Conservation (phyloP, 345 rosid species). For the Murraya paniculata region DNA sequence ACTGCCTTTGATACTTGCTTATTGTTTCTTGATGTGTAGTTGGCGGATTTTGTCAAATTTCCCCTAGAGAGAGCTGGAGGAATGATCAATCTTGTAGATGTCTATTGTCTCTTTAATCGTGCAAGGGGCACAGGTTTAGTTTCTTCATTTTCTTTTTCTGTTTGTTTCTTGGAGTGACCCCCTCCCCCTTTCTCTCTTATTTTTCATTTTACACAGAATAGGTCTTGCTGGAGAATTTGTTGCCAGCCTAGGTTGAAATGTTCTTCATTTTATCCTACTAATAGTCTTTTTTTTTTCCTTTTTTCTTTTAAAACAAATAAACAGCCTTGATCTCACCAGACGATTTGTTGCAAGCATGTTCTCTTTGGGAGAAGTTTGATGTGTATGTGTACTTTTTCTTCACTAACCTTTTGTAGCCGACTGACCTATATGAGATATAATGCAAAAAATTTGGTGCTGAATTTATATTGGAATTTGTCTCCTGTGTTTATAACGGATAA, state of each 20-base stretch:
- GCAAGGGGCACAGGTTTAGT: constrained; percentile 91
- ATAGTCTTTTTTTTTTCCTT: neutral
- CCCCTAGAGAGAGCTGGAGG: constrained; percentile 93
- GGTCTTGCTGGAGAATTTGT: neutral
- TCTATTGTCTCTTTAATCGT: constrained; percentile 90
- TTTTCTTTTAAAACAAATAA: no score
- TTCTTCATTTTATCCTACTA: neutral
- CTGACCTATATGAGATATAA: neutral
- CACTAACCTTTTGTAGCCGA: neutral
- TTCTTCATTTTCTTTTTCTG: neutral
- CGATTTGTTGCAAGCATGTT: constrained; percentile 89
- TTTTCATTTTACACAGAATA: neutral
- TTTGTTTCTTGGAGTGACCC: neutral
- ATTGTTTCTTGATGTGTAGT: constrained; percentile 36
- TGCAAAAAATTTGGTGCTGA: neutral
- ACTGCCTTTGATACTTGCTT: neutral
- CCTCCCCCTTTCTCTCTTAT: neutral
- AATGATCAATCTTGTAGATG: constrained; percentile 89
- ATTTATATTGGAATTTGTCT: neutral
- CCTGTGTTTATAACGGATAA: neutral
- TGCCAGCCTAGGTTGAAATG: neutral
- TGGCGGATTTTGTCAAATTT: constrained; percentile 91
- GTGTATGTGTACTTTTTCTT: constrained; percentile 55
- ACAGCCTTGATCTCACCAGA: constrained; percentile 95
- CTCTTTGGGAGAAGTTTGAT: constrained; percentile 93